Evolutionary conservation across 2,329 filamentous ascomycete species (phyloP).

Genomic region (Lecanicillium sp.): DNA sequence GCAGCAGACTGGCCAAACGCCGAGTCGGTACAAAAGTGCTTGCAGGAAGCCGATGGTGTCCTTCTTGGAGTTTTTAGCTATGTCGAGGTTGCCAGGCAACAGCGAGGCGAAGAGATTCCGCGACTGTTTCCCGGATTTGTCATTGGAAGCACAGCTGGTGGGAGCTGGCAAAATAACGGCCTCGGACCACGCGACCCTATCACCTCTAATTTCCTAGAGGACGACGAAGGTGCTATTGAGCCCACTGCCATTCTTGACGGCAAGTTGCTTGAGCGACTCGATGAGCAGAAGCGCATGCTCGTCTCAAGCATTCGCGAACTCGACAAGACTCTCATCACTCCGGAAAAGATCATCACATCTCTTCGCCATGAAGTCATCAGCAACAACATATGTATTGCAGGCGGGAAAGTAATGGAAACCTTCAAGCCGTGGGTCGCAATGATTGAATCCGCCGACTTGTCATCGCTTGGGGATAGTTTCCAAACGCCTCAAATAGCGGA

Average conservation of each 20-base stretch:
- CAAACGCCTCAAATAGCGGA: slow-evolving; percentile 81
- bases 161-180: slow-evolving; percentile 77
- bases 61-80: slow-evolving; percentile 91
- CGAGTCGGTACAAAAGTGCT: slow-evolving; percentile 88
- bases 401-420: slow-evolving; percentile 73
- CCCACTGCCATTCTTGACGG: slow-evolving; percentile 68
- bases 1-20: slow-evolving; percentile 92
- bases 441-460: slow-evolving; percentile 87
- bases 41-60: slow-evolving; percentile 96
- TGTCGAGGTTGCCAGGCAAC: slow-evolving; percentile 88
- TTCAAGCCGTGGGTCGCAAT: slow-evolving; percentile 86
- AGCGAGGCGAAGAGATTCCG: slow-evolving; percentile 86
- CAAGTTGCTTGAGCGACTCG: slow-evolving; percentile 71
- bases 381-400: slow-evolving; percentile 73
- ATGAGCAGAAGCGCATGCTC: slow-evolving; percentile 78
- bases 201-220: slow-evolving; percentile 78
- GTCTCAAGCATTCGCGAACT: slow-evolving; percentile 80
- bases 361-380: slow-evolving; percentile 72
- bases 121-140: slow-evolving; percentile 93
- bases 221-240: slow-evolving; percentile 65
- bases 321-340: slow-evolving; percentile 71
- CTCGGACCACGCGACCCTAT: slow-evolving; percentile 60
- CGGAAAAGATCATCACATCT: slow-evolving; percentile 75
- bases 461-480: slow-evolving; percentile 66
- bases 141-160: slow-evolving; percentile 72